A percentile compares a stretch with the other conserved stretches of the same genome.
phyloP scores from a whole-genome alignment of 805 yeast species.

The Tetrapisispora fleetii region DNA sequence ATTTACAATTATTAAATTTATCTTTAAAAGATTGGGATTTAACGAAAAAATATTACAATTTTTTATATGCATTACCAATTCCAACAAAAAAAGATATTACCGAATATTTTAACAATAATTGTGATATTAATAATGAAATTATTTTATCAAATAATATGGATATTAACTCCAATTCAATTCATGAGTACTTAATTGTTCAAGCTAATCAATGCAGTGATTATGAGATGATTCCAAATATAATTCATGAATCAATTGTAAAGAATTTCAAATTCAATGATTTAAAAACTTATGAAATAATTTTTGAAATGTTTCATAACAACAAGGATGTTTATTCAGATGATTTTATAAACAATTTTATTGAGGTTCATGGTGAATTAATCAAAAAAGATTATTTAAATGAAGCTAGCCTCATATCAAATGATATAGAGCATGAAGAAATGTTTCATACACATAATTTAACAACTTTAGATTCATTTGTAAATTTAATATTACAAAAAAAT shows the following conservation, averaged over 20 bases:
- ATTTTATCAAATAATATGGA: background rate
- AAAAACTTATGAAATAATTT: conserved; percentile 27
- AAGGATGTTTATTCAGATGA: conserved; percentile 25
- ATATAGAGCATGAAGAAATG: conserved; percentile 1
- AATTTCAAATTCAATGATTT: conserved; percentile 22
- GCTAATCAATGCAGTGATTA: conserved; percentile 19
- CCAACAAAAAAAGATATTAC: background rate
- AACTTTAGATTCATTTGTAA: conserved; percentile 1
- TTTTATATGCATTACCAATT: conserved; percentile 27
- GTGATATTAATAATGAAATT: conserved; percentile 11
- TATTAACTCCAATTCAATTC: background rate
- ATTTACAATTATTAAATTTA: conserved; percentile 28
- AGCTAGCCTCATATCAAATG: background rate
- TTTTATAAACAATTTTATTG: conserved; percentile 26
- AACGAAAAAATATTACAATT: conserved; percentile 30
- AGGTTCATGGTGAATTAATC: conserved; percentile 27
- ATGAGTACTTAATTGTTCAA: conserved; percentile 1
- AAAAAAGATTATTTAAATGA: background rate
- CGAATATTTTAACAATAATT: background rate
- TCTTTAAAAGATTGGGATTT: conserved; percentile 28
- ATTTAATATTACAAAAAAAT: background rate
- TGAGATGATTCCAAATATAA: conserved; percentile 28
- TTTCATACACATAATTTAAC: conserved; percentile 2
- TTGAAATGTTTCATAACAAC: conserved; percentile 23
- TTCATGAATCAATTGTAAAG: conserved; percentile 33